phyloP scores from a whole-genome alignment of 331 rosid genomes.

The Malus hybrid region DNA sequence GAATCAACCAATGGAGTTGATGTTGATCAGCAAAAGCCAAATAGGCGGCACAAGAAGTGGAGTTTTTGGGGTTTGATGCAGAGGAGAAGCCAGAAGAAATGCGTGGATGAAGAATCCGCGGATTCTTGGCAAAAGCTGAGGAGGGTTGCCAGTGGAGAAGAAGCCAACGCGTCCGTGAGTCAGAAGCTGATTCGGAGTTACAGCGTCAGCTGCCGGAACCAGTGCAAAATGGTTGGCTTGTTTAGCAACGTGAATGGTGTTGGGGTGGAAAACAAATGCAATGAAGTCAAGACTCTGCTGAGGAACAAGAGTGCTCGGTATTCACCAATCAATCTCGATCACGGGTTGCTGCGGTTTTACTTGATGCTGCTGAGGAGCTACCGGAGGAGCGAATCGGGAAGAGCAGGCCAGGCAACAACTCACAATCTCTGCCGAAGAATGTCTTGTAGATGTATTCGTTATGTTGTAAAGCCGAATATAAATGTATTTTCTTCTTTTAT shows the following conservation, averaged over 20 bases:
- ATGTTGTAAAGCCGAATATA: slow-evolving; percentile 43
- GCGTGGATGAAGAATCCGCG: slow-evolving; percentile 17
- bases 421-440: slow-evolving; percentile 43
- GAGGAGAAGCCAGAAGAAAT: slow-evolving; percentile 42
- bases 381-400: slow-evolving; percentile 61
- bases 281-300: slow-evolving; percentile 49
- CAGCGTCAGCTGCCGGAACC: slow-evolving; percentile 70
- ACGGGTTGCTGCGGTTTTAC: slow-evolving; percentile 79
- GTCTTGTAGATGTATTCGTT: slow-evolving; percentile 42
- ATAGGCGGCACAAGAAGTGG: slow-evolving; percentile 50
- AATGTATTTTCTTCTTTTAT: background rate
- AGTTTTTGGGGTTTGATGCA: slow-evolving; percentile 53
- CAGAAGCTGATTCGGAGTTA: slow-evolving; percentile 84
- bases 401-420: slow-evolving; percentile 36
- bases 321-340: slow-evolving; percentile 58
- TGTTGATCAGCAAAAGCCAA: slow-evolving; percentile 26
- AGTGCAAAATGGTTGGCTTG: slow-evolving; percentile 42
- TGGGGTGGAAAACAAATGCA: slow-evolving; percentile 34
- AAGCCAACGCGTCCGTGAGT: slow-evolving; percentile 58
- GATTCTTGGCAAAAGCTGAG: slow-evolving; percentile 14
- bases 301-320: slow-evolving; percentile 57
- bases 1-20: background rate
- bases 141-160: slow-evolving; percentile 45
- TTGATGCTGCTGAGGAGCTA: slow-evolving; percentile 84
- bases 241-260: slow-evolving; percentile 19